A percentile compares a stretch with the other conserved stretches of the same genome.
phyloP scores from a whole-genome alignment of 2,329 filamentous ascomycete species.

The Neonectria ditissima region DNA sequence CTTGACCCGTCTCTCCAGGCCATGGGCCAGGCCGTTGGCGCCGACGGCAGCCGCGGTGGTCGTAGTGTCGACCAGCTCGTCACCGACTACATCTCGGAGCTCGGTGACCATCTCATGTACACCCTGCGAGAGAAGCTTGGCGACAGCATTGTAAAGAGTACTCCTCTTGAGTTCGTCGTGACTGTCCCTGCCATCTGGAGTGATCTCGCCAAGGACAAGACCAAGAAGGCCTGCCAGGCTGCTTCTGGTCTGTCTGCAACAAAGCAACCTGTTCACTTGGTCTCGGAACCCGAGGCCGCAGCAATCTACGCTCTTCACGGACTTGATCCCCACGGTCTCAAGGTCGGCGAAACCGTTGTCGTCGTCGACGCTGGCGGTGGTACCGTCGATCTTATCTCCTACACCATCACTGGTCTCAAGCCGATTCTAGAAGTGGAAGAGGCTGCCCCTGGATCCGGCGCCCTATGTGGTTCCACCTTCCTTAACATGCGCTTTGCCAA shows the following conservation, averaged over 20 bases:
- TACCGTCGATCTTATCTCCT: constrained; percentile 64
- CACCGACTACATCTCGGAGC: constrained; percentile 60
- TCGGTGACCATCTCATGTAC: constrained; percentile 58
- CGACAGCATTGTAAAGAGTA: constrained; percentile 54
- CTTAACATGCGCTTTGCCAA: constrained; percentile 59
- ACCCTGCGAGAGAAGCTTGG: constrained; percentile 58
- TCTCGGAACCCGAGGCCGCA: constrained; percentile 64
- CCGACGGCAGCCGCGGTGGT: constrained; percentile 45
- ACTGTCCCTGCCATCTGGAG: constrained; percentile 70
- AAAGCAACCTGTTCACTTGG: constrained; percentile 52
- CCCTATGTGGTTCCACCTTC: constrained; percentile 59
- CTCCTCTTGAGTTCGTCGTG: constrained; percentile 61
- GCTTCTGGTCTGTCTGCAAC: constrained; percentile 48
- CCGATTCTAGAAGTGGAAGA: constrained; percentile 60
- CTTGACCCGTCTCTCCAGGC: constrained; percentile 52
- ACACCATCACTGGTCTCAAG: constrained; percentile 57
- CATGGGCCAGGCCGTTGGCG: constrained; percentile 46
- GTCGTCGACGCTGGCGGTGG: constrained; percentile 66
- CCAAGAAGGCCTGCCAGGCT: constrained; percentile 56
- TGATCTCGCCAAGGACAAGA: constrained; percentile 63
- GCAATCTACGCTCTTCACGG: constrained; percentile 59
- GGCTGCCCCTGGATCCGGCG: constrained; percentile 58
- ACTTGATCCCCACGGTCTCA: constrained; percentile 53
- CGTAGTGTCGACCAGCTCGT: constrained; percentile 55
- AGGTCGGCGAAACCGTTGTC: constrained; percentile 59